phyloP scores from a whole-genome alignment of 1,284 basidiomycete genomes.

The Ganoderma lingzhi region DNA sequence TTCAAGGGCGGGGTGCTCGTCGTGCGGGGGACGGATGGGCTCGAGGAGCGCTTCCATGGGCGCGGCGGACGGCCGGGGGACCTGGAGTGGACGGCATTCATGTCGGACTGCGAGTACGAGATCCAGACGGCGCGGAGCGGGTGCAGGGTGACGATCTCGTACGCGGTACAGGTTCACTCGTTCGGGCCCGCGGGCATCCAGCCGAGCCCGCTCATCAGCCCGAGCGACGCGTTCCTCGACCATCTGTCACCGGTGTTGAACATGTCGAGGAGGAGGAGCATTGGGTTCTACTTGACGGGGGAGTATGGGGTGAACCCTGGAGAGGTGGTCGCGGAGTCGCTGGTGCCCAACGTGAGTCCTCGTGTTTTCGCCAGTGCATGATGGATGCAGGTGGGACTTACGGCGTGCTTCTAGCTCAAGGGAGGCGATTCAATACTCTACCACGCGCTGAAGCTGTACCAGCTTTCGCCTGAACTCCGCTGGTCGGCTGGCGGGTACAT shows the following conservation, averaged over 20 bases:
- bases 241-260: slow-evolving; percentile 74
- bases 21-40: slow-evolving; percentile 62
- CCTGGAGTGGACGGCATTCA: slow-evolving; percentile 79
- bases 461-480: slow-evolving; percentile 74
- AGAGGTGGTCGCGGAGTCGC: slow-evolving; percentile 70
- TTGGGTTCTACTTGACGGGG: slow-evolving; percentile 75
- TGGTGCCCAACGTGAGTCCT: slow-evolving; percentile 71
- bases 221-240: slow-evolving; percentile 78
- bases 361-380: neutral
- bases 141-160: slow-evolving; percentile 72
- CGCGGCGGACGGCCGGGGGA: slow-evolving; percentile 69
- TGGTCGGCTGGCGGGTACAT: slow-evolving; percentile 84
- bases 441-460: slow-evolving; percentile 78
- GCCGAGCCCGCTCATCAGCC: slow-evolving; percentile 69
- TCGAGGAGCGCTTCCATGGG: slow-evolving; percentile 68
- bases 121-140: slow-evolving; percentile 76
- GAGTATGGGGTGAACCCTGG: slow-evolving; percentile 80
- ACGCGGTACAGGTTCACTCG: slow-evolving; percentile 72
- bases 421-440: slow-evolving; percentile 79
- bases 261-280: slow-evolving; percentile 68
- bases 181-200: slow-evolving; percentile 64
- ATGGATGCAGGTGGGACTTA: slow-evolving; percentile 3
- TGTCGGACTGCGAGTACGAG: slow-evolving; percentile 76
- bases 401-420: slow-evolving; percentile 61
- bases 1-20: slow-evolving; percentile 73